A percentile compares a stretch with the other conserved stretches of the same genome.
These are phyloP conservation scores for Ehretia macrophylla DNA, from an alignment of 257 asterid species.

Conservation along the genomic window DNA sequence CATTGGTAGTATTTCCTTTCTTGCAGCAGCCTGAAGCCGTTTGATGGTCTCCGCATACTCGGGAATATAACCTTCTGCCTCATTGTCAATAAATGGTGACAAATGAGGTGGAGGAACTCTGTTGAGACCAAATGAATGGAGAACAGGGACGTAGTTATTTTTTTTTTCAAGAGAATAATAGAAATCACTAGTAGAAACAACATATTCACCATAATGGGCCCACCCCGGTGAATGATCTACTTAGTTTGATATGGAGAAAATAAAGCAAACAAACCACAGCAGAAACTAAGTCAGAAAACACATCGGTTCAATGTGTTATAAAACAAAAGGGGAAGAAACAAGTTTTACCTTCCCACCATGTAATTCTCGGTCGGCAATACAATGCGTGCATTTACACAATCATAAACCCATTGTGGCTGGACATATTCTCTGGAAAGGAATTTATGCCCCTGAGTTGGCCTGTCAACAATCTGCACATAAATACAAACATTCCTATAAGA, in stretches of 20 bases:
- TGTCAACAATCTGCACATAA: slow-evolving; percentile 74
- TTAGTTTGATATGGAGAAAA: too few relatives aligned
- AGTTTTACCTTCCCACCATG: slow-evolving; percentile 65
- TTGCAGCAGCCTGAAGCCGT: slow-evolving; percentile 83
- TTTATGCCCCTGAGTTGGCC: slow-evolving; percentile 77
- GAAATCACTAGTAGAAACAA: too few relatives aligned
- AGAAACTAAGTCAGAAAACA: not conserved
- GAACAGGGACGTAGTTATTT: not conserved
- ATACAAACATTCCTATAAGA: slow-evolving; percentile 2
- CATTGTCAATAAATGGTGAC: slow-evolving; percentile 97
- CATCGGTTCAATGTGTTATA: not conserved
- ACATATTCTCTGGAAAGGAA: slow-evolving; percentile 83
- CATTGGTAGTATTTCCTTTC: slow-evolving; percentile 82
- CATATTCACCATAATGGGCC: too few relatives aligned
- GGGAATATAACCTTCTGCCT: slow-evolving; percentile 94
- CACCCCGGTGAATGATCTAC: too few relatives aligned
- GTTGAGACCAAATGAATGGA: slow-evolving; percentile 14
- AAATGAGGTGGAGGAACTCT: slow-evolving; percentile 98
- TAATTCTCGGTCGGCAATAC: slow-evolving; percentile 77
- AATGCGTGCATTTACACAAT: slow-evolving; percentile 80
- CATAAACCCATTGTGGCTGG: slow-evolving; percentile 97
- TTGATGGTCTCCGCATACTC: slow-evolving; percentile 91
- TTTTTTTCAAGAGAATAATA: too few relatives aligned
- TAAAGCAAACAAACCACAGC: too few relatives aligned
- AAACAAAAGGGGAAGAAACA: not conserved